phyloP scores from a whole-genome alignment of 2,329 filamentous ascomycete genomes.

The Cladosporium colombiae region DNA sequence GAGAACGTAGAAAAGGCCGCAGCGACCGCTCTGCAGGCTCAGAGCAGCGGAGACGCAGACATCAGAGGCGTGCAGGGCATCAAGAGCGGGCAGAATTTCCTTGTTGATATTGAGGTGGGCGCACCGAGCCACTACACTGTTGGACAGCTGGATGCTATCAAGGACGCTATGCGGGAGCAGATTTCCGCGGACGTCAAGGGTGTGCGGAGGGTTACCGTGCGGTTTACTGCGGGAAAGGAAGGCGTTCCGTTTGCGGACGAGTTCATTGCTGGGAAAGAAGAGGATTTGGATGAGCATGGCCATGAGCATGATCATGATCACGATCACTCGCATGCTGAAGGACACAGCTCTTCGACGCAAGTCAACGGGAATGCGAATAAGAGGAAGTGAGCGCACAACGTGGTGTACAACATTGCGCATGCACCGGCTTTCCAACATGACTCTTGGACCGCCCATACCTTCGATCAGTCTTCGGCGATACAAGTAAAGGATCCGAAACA shows the following conservation, averaged over 20 bases:
- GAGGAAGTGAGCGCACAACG: conserved; percentile 22
- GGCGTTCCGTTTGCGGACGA: conserved; percentile 68
- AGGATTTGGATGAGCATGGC: conserved; percentile 28
- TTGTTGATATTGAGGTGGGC: conserved; percentile 84
- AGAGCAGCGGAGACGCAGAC: conserved; percentile 51
- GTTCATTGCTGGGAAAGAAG: conserved; percentile 40
- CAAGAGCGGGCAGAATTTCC: conserved; percentile 95
- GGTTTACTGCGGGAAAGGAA: conserved; percentile 67
- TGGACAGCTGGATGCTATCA: conserved; percentile 67
- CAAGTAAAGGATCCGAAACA: neutral
- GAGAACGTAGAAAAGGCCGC: conserved; percentile 68
- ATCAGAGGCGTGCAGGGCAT: conserved; percentile 80
- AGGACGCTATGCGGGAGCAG: conserved; percentile 70
- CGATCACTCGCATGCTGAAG: conserved; percentile 20
- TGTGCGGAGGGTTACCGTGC: conserved; percentile 77
- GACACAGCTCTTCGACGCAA: conserved; percentile 17
- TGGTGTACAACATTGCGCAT: neutral
- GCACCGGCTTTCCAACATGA: neutral
- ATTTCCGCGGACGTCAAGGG: conserved; percentile 79
- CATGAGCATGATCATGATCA: conserved; percentile 32
- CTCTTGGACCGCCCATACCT: neutral
- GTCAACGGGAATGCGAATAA: conserved; percentile 25
- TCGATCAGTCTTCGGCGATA: neutral
- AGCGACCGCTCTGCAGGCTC: conserved; percentile 55
- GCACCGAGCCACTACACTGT: conserved; percentile 78